Conservation (phyloP, 441 rosid genomes). For the Hura crepitans region DNA sequence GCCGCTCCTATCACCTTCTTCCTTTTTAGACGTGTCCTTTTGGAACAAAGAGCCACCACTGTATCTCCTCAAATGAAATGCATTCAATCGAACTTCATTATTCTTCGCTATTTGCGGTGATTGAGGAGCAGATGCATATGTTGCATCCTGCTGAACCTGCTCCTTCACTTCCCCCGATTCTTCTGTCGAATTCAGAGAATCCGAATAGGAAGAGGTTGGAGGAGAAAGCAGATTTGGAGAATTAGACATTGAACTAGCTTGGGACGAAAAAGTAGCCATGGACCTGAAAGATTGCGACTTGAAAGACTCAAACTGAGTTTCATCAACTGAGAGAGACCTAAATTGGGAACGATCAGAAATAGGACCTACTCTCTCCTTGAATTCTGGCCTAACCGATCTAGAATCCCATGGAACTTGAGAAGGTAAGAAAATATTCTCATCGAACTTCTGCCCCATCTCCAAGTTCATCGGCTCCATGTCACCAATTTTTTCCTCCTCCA, state of each 20-base stretch:
- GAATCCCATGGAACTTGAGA: conserved; percentile 38
- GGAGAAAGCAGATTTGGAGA: conserved; percentile 43
- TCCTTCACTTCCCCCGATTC: conserved; percentile 38
- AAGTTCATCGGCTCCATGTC: conserved; percentile 30
- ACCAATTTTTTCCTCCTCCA: conserved; percentile 24
- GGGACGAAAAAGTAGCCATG: conserved; percentile 37
- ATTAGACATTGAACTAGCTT: conserved; percentile 35
- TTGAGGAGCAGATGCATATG: conserved; percentile 44
- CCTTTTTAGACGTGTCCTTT: conserved; percentile 23
- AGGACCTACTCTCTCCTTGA: conserved; percentile 25
- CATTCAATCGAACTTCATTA: conserved; percentile 30
- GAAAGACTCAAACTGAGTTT: conserved; percentile 40
- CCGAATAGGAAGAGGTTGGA: conserved; percentile 37
- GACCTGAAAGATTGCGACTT: conserved; percentile 46
- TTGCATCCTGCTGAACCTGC: conserved; percentile 23
- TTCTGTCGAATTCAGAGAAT: conserved; percentile 37
- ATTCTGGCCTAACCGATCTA: conserved; percentile 40
- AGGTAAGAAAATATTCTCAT: conserved; percentile 32
- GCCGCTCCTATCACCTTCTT: conserved; percentile 34
- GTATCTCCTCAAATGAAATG: conserved; percentile 45
- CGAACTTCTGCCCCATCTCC: conserved; percentile 41
- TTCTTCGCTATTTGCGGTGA: conserved; percentile 22
- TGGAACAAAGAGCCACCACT: conserved; percentile 46
- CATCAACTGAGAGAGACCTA: conserved; percentile 58
- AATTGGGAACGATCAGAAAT: conserved; percentile 32